Conservation (phyloP, 345 rosid genomes). For the Eutrema heterophyllum region DNA sequence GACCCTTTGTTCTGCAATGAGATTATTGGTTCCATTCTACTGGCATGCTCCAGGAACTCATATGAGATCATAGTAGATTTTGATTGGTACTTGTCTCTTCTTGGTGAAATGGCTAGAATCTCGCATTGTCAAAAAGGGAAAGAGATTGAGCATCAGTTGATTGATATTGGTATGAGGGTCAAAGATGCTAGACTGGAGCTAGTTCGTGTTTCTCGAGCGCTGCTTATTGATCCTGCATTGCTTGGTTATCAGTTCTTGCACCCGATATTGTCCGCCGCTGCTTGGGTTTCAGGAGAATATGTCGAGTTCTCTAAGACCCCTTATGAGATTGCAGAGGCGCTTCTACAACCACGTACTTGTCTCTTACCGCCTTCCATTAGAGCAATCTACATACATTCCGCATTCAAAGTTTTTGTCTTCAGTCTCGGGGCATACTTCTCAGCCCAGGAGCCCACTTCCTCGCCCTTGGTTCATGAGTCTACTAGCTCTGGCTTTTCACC, state of each 20-base stretch:
- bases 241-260: slow-evolving; percentile 81
- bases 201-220: slow-evolving; percentile 60
- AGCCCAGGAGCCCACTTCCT: slow-evolving; percentile 23
- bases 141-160: slow-evolving; percentile 84
- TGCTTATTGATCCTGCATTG: slow-evolving; percentile 95
- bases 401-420: slow-evolving; percentile 62
- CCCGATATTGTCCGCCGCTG: slow-evolving; percentile 78
- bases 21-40: slow-evolving; percentile 75
- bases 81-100: slow-evolving; percentile 89
- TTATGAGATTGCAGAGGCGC: slow-evolving; percentile 74
- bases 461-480: slow-evolving; percentile 28
- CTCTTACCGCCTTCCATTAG: slow-evolving; percentile 64
- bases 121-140: slow-evolving; percentile 77
- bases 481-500: slow-evolving; percentile 25
- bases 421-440: slow-evolving; percentile 43
- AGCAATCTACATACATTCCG: slow-evolving; percentile 69
- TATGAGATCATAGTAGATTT: slow-evolving; percentile 79
- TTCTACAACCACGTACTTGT: slow-evolving; percentile 79
- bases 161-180: slow-evolving; percentile 85
- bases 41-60: slow-evolving; percentile 59
- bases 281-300: slow-evolving; percentile 92
- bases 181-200: slow-evolving; percentile 85
- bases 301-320: slow-evolving; percentile 63
- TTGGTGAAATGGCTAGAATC: slow-evolving; percentile 82
- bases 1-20: slow-evolving; percentile 81